Percentiles rank a stretch among this genome's conserved stretches.
Conservation (phyloP, 2,329 filamentous ascomycete genomes). For the Botryotinia convoluta region DNA sequence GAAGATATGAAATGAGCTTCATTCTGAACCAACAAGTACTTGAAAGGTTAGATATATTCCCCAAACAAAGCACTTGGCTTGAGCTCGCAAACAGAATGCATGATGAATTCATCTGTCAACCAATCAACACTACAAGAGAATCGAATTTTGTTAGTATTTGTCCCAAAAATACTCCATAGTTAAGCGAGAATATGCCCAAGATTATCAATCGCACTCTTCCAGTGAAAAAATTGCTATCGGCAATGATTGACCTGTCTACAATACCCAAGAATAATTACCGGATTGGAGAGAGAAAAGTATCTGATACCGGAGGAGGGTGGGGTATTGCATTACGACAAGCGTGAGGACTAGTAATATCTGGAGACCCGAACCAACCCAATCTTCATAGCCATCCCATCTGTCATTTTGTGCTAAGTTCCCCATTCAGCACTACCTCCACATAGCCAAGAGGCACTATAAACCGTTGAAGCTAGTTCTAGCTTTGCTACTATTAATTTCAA, state of each 20-base stretch:
- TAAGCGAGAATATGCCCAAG: background rate
- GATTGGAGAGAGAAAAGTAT: fast-evolving
- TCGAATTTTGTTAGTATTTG: too few relatives aligned
- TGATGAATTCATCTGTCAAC: too few relatives aligned
- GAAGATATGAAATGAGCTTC: background rate
- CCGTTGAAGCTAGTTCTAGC: background rate
- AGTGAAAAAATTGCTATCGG: background rate
- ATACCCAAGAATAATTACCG: background rate
- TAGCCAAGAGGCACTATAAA: background rate
- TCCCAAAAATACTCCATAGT: too few relatives aligned
- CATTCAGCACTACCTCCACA: background rate
- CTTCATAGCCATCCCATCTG: background rate
- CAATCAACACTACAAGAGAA: too few relatives aligned
- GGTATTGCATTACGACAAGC: background rate
- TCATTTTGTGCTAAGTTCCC: background rate
- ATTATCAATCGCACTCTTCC: background rate
- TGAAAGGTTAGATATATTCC: background rate
- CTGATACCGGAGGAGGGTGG: fast-evolving
- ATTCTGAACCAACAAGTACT: background rate
- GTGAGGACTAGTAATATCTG: background rate
- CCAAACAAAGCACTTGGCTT: too few relatives aligned
- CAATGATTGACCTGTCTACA: background rate
- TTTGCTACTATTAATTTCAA: too few relatives aligned
- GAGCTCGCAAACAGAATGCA: too few relatives aligned
- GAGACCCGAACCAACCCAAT: background rate